Evolutionary conservation across 306 rosid species (phyloP).

Genomic region (Castanea mollissima): DNA sequence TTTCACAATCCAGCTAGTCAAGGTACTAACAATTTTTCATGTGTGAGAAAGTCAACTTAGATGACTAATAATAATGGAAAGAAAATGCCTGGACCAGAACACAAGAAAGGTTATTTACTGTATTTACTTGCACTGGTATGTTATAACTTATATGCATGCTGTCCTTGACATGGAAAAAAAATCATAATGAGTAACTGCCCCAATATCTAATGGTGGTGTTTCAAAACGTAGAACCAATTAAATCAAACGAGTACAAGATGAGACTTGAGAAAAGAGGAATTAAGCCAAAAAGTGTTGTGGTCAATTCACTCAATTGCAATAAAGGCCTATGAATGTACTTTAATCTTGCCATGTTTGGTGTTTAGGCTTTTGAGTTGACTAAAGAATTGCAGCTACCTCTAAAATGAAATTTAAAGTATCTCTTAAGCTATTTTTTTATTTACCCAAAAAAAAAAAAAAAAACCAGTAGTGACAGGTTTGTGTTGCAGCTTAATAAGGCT

Average conservation of each 20-base stretch:
- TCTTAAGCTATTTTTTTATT: not conserved
- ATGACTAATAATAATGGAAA: not conserved
- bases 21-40: not conserved
- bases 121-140: not conserved
- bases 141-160: not conserved
- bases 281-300: not conserved
- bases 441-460: not conserved
- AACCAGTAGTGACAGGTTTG: not conserved
- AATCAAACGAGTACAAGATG: not conserved
- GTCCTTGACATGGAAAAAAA: too few species aligned
- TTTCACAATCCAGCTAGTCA: not conserved
- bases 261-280: not conserved
- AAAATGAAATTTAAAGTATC: not conserved
- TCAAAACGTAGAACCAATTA: not conserved
- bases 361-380: not conserved
- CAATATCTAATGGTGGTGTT: not conserved
- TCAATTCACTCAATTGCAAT: not conserved
- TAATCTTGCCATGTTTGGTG: too few species aligned
- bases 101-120: not conserved
- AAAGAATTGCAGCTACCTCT: not conserved
- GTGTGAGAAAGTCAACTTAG: not conserved
- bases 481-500: not conserved
- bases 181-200: too few species aligned
- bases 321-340: not conserved
- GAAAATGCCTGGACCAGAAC: not conserved